These are phyloP conservation scores for Pholiota conissans DNA, from an alignment of 768 basidiomycete genomes.

Conservation along the genomic window DNA sequence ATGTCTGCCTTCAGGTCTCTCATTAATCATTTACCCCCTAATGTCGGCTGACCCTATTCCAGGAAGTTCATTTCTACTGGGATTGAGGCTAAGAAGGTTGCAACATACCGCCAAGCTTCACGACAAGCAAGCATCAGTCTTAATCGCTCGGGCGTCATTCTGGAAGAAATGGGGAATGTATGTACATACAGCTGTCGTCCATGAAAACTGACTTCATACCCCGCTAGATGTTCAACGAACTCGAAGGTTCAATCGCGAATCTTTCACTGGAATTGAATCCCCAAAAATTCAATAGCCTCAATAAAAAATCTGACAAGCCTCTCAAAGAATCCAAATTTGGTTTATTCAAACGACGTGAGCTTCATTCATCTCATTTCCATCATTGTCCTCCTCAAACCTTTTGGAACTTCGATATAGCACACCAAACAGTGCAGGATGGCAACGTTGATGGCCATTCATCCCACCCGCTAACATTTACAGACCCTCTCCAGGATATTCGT, in stretches of 20 bases:
- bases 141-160: conserved; percentile 48
- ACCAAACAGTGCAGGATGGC: conserved; percentile 9
- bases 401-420: conserved; percentile 12
- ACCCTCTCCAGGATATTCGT: conserved; percentile 42
- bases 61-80: conserved; percentile 66
- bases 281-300: conserved; percentile 35
- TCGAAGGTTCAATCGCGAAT: conserved; percentile 53
- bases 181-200: conserved; percentile 19
- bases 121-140: conserved; percentile 44
- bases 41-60: conserved; percentile 17
- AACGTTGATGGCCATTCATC: conserved; percentile 8
- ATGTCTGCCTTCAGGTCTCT: conserved; percentile 70
- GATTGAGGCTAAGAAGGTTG: conserved; percentile 42
- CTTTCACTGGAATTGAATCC: conserved; percentile 39
- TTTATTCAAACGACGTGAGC: conserved; percentile 62
- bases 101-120: conserved; percentile 39
- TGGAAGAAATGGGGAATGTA: conserved; percentile 71
- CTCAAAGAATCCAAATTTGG: conserved; percentile 51
- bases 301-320: conserved; percentile 53
- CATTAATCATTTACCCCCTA: conserved; percentile 8
- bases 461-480: conserved; percentile 12
- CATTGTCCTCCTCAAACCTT: not conserved
- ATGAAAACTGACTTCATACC: not conserved
- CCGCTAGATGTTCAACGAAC: conserved; percentile 53
- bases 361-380: not conserved